Base-by-base conservation (phyloP, 805 yeast species). In the Wickerhamiella cacticola region DNA sequence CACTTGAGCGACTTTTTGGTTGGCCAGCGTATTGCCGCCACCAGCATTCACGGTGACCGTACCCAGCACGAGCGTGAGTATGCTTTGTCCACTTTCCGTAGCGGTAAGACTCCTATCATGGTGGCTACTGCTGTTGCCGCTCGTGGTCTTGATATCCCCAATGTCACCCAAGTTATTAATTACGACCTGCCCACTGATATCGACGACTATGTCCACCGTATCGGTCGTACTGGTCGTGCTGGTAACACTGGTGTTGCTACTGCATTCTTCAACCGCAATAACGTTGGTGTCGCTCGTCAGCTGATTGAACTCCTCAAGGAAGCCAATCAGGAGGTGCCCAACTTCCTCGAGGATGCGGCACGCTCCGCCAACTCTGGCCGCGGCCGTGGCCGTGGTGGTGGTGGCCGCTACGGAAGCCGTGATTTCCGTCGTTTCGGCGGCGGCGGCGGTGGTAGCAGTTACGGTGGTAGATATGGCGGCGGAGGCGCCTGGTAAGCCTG, bases 211-310 rank as follows among this genome's bases (percentile, higher is more conserved):
- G 98, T 92, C 51, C 98, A 92, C 74, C 84, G 98, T 74, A 92
- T 92, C 65, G 98, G 98, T 78, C 89, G 98, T 80, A 92, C 99
- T 63, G 99, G 98, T 71, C 92, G 99, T 80, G 99, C 99, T 62
- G 98, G 98, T 77, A 92, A 92, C 73, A 80, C 82, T 53, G 99
- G 99, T 83, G 75, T 84, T 60, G 96, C 99, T 56, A 88, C 96
- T 57, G 95, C 99, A 45, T 92, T 92, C 74, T 85, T 92, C 72
- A 92, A 92, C 82, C 83, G 97, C 72, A 82, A 82, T 66, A 92
- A 87, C 78, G 78, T 75, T 63, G 87, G 87, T 63, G 75, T 94
- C 60, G 89, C 78, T 56, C 84, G 84, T 67, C 96, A 87, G 54
- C 71, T 92, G 66, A 68, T 86, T 62, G 95, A 85, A 48, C 76